Conservation (phyloP, 1,139 yeast species). For the Hansenula sp. region DNA sequence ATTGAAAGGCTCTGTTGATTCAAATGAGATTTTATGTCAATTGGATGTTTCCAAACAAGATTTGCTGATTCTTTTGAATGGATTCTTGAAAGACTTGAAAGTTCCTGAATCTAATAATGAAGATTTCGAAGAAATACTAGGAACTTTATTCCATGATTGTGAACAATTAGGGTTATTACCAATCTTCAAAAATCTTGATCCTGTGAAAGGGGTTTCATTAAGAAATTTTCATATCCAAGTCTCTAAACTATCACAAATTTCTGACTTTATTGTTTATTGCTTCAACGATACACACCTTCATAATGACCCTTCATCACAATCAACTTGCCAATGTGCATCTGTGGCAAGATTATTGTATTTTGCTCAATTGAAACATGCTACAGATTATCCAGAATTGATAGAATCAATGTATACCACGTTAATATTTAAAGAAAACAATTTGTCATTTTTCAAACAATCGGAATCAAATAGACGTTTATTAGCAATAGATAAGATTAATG, state of each 20-base stretch:
- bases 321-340: conserved; percentile 34
- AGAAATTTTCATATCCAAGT: conserved; percentile 79
- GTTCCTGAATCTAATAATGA: conserved; percentile 17
- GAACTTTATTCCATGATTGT: conserved; percentile 39
- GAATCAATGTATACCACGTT: conserved; percentile 16
- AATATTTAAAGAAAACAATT: conserved; percentile 15
- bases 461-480: conserved; percentile 16
- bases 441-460: conserved; percentile 17
- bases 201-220: conserved; percentile 63
- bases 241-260: conserved; percentile 60
- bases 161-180: conserved; percentile 44
- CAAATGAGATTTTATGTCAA: conserved; percentile 55
- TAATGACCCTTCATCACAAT: conserved; percentile 12
- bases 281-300: conserved; percentile 34
- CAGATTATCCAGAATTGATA: conserved; percentile 27
- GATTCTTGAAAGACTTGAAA: conserved; percentile 17
- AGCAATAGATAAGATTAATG: conserved; percentile 18
- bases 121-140: conserved; percentile 15
- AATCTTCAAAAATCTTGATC: conserved; percentile 53
- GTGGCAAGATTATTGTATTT: conserved; percentile 48
- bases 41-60: conserved; percentile 19
- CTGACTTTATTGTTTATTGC: conserved; percentile 68
- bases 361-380: conserved; percentile 43
- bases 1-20: conserved; percentile 60
- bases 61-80: conserved; percentile 10